Evolutionary conservation across 495 filamentous ascomycete species (phyloP).

Genomic region (Penicillium cosmopolitanum): DNA sequence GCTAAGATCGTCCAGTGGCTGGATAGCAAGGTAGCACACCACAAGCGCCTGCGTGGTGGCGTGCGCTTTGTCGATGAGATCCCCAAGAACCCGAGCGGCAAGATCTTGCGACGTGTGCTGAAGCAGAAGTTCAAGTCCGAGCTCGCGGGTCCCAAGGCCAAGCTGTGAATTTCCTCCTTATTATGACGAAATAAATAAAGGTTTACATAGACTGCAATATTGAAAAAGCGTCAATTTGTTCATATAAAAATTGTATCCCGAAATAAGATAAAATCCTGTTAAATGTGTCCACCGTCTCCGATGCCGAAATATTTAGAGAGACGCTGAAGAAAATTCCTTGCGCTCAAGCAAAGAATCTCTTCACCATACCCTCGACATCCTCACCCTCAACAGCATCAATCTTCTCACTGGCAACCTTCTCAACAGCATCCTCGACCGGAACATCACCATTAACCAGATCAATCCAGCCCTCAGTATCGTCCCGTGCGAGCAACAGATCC

Average conservation of each 20-base stretch:
- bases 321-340: background rate
- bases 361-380: slow-evolving; percentile 56
- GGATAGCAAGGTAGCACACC: slow-evolving; percentile 61
- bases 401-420: slow-evolving; percentile 62
- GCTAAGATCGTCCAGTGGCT: slow-evolving; percentile 67
- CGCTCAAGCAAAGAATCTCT: slow-evolving; percentile 38
- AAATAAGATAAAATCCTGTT: background rate
- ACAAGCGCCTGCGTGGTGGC: slow-evolving; percentile 83
- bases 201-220: background rate
- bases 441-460: slow-evolving; percentile 65
- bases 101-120: slow-evolving; percentile 79
- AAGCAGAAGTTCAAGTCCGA: slow-evolving; percentile 57
- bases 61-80: slow-evolving; percentile 80
- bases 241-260: background rate
- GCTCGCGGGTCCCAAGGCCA: slow-evolving; percentile 42
- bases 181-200: background rate
- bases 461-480: slow-evolving; percentile 62
- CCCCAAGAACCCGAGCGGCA: slow-evolving; percentile 84
- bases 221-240: background rate
- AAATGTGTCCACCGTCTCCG: background rate
- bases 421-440: slow-evolving; percentile 62
- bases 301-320: background rate
- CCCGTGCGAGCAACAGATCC: slow-evolving; percentile 63
- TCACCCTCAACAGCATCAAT: slow-evolving; percentile 71
- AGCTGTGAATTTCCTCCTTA: slow-evolving; percentile 32